Conservation (phyloP, 257 asterid genomes). For the Euphrasia confusa region DNA sequence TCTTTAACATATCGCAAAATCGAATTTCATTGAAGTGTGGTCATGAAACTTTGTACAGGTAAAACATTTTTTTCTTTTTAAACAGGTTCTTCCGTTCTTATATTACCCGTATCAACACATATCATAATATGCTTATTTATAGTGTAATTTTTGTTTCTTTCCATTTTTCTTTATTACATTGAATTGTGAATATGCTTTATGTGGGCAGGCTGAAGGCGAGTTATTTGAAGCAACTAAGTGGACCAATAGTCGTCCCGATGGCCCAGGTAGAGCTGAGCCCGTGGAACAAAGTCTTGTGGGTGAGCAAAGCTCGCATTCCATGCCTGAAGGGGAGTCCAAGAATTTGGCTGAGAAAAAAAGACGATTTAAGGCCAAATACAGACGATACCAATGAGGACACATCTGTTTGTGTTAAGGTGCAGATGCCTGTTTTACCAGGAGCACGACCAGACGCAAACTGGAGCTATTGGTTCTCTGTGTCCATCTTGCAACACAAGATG, state of each 20-base stretch:
- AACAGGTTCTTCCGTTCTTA: too few relatives aligned
- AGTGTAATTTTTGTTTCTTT: background rate
- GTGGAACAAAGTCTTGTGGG: conserved; percentile 77
- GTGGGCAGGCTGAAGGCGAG: conserved; percentile 44
- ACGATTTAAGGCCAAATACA: conserved; percentile 43
- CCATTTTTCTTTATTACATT: background rate
- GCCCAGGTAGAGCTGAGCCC: conserved; percentile 45
- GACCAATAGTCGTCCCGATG: conserved; percentile 26
- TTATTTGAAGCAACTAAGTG: conserved; percentile 38
- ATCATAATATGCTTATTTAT: background rate
- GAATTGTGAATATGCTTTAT: conserved; percentile 16
- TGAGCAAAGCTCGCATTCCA: conserved; percentile 43
- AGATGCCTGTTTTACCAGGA: conserved; percentile 51
- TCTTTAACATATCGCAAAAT: background rate
- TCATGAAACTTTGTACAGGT: background rate
- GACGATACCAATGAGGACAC: conserved; percentile 32
- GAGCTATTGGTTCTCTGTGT: conserved; percentile 63
- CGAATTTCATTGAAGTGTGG: background rate
- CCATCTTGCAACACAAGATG: conserved; percentile 23
- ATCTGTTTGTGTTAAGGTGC: conserved; percentile 70
- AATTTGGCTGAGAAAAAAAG: conserved; percentile 68
- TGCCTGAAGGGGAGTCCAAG: conserved; percentile 46
- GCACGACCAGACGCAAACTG: conserved; percentile 40
- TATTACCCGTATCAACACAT: too few relatives aligned
- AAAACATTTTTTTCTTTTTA: background rate